These are phyloP conservation scores for Rhipidocladum racemiflorum DNA, from an alignment of 176 grass and related monocot genomes.

Conservation along the genomic window DNA sequence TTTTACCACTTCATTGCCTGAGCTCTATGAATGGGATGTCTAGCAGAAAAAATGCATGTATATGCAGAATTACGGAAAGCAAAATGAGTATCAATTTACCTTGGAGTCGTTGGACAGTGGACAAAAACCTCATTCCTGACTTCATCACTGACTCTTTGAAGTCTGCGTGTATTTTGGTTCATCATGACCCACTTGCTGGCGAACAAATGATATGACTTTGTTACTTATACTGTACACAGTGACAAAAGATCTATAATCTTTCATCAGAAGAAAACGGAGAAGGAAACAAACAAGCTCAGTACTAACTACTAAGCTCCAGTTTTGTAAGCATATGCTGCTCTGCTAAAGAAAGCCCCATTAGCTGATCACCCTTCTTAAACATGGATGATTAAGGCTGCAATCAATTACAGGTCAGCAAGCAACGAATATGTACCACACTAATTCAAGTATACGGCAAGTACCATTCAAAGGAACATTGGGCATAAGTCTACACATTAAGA, in stretches of 20 bases:
- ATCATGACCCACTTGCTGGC: constrained; percentile 99
- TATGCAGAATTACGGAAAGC: neutral
- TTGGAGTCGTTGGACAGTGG: constrained; percentile 81
- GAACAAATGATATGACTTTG: constrained; percentile 19
- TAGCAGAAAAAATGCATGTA: neutral
- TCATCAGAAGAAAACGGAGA: neutral
- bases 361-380: constrained; percentile 12
- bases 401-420: neutral
- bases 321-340: neutral
- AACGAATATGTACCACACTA: neutral
- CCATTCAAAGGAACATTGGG: neutral
- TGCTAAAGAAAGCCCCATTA: constrained; percentile 26
- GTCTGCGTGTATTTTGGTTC: constrained; percentile 96
- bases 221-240: constrained; percentile 25
- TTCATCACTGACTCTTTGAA: constrained; percentile 96
- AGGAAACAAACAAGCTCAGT: neutral
- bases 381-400: neutral
- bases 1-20: neutral
- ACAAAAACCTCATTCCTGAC: constrained; percentile 96
- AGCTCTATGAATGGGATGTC: neutral
- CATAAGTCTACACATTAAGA: constrained; percentile 10
- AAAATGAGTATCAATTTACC: constrained; percentile 42
- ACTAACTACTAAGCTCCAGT: constrained; percentile 17
- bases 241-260: neutral
- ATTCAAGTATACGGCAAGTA: constrained; percentile 11